These are phyloP conservation scores for Pyracantha coccinea DNA, from an alignment of 331 rosid species.

Conservation along the genomic window DNA sequence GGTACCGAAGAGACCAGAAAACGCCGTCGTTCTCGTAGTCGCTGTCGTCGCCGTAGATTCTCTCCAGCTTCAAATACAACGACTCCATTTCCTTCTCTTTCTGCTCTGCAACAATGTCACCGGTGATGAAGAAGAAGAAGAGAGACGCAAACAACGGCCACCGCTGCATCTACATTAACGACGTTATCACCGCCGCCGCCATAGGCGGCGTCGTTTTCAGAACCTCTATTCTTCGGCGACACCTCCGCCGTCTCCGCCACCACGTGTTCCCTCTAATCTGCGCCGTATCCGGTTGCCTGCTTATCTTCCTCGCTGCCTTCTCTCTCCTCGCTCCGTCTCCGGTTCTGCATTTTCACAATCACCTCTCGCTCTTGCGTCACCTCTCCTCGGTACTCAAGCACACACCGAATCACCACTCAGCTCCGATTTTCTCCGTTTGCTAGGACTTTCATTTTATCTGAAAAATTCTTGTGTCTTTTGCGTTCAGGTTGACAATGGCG, in stretches of 20 bases:
- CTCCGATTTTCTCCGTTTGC: not conserved
- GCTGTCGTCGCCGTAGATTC: not conserved
- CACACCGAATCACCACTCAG: not conserved
- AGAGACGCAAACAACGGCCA: constrained; percentile 1
- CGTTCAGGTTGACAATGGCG: constrained; percentile 23
- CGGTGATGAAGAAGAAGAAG: constrained; percentile 22
- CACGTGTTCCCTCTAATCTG: constrained; percentile 38
- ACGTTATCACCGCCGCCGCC: not conserved
- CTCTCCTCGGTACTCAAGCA: constrained; percentile 12
- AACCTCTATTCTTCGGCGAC: constrained; percentile 20
- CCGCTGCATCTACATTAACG: not conserved
- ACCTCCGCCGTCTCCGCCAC: constrained; percentile 37
- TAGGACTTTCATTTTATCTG: not conserved
- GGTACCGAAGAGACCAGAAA: not conserved
- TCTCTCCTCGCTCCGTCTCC: constrained; percentile 35
- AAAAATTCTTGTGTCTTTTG: not conserved
- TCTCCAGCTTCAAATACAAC: not conserved
- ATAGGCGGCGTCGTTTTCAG: constrained; percentile 7
- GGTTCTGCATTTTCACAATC: constrained; percentile 22
- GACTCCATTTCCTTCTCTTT: not conserved
- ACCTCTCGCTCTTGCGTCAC: constrained; percentile 14
- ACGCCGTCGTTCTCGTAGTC: not conserved
- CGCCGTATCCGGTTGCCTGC: constrained; percentile 40
- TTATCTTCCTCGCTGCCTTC: constrained; percentile 40
- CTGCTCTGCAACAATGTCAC: not conserved